phyloP scores from a whole-genome alignment of 1,284 basidiomycete genomes.

The Ustilago lituana region DNA sequence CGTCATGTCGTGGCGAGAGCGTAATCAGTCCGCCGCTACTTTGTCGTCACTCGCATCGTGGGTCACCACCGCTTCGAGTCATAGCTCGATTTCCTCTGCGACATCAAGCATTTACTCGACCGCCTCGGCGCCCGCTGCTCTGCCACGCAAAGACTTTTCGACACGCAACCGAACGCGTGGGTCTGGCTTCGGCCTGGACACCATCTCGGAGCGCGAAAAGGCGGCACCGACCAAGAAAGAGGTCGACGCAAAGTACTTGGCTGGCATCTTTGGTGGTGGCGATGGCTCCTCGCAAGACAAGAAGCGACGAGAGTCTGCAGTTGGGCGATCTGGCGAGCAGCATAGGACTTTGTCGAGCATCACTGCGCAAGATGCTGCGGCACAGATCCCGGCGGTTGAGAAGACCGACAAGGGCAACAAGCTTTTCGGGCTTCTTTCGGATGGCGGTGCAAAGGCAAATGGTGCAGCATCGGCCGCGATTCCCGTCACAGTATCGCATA shows the following conservation, averaged over 20 bases:
- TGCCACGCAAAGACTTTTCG: slow-evolving; percentile 40
- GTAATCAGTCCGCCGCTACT: slow-evolving; percentile 45
- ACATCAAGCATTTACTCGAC: slow-evolving; percentile 56
- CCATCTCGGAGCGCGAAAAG: slow-evolving; percentile 47
- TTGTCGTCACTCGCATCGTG: slow-evolving; percentile 39
- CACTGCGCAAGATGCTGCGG: neutral
- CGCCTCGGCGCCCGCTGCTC: slow-evolving; percentile 52
- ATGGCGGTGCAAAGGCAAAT: slow-evolving; percentile 10
- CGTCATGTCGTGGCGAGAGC: slow-evolving; percentile 54
- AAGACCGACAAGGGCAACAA: slow-evolving; percentile 21
- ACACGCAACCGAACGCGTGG: slow-evolving; percentile 23
- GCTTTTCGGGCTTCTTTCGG: slow-evolving; percentile 17
- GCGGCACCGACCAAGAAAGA: slow-evolving; percentile 30
- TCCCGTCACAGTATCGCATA: neutral
- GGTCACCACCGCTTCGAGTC: slow-evolving; percentile 31
- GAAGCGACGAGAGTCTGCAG: slow-evolving; percentile 18
- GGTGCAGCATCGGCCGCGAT: neutral
- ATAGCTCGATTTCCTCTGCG: slow-evolving; percentile 38
- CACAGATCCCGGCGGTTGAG: neutral
- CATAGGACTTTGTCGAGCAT: neutral
- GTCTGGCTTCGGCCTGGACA: slow-evolving; percentile 46
- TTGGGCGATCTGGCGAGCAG: slow-evolving; percentile 2
- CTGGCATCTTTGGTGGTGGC: slow-evolving; percentile 54
- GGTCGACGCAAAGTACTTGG: slow-evolving; percentile 53
- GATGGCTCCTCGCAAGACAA: slow-evolving; percentile 10